A percentile compares a stretch with the other conserved stretches of the same genome.
phyloP scores from a whole-genome alignment of 208 protist species.

The Lotmaria passim region DNA sequence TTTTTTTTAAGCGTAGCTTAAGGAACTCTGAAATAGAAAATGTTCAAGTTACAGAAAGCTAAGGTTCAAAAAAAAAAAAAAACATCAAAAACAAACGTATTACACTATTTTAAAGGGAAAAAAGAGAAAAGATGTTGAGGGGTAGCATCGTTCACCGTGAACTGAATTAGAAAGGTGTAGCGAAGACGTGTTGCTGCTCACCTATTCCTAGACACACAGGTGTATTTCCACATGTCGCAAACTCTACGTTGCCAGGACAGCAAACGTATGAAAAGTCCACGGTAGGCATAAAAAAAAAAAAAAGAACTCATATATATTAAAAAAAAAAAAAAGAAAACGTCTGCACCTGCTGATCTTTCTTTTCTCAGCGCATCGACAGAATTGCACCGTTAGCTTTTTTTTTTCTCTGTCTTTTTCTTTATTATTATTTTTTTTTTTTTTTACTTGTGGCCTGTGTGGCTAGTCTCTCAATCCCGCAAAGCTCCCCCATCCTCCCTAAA shows the following conservation, averaged over 20 bases:
- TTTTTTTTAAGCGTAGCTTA: too few relatives aligned
- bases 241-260: neutral
- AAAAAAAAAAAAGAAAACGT: too few relatives aligned
- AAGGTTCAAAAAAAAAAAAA: neutral
- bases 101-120: neutral
- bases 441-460: conserved; percentile 3
- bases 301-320: too few relatives aligned
- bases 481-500: neutral
- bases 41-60: too few relatives aligned
- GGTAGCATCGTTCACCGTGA: conserved; percentile 4
- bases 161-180: neutral
- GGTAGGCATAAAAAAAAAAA: neutral
- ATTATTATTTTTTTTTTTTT: neutral
- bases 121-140: conserved; percentile 1
- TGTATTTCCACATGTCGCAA: neutral
- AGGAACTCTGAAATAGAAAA: too few relatives aligned
- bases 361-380: too few relatives aligned
- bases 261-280: neutral
- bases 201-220: conserved; percentile 11
- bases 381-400: too few relatives aligned
- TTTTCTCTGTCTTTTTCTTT: neutral
- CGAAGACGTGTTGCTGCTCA: neutral
- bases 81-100: neutral
- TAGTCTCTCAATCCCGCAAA: conserved; percentile 4
- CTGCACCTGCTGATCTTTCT: too few relatives aligned